Evolutionary conservation across 2,329 filamentous ascomycete species (phyloP).

Genomic region (Xylaria sp.): DNA sequence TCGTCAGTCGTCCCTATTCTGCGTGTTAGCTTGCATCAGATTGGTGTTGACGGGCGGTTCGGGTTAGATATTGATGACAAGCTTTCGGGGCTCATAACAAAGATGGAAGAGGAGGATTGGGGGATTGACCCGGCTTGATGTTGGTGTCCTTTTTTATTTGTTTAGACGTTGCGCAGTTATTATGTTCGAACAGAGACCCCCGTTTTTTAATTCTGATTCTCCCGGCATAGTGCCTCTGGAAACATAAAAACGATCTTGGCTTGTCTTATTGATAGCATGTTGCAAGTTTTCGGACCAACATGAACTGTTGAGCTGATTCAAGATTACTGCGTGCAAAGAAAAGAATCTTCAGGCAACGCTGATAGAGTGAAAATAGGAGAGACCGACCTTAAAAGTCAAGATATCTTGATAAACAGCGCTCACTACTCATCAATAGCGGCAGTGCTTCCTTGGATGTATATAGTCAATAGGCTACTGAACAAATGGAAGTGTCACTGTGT

Average conservation of each 20-base stretch:
- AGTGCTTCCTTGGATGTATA: not conserved
- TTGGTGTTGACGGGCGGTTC: too few relatives aligned
- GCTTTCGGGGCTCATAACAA: too few relatives aligned
- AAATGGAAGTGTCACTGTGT: not conserved
- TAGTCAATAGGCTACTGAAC: not conserved
- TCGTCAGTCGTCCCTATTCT: too few relatives aligned
- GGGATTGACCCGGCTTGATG: too few relatives aligned
- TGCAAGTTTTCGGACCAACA: not conserved
- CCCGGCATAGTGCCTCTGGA: not conserved
- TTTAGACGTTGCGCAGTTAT: too few relatives aligned
- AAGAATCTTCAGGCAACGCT: too few relatives aligned
- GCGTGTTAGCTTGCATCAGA: too few relatives aligned
- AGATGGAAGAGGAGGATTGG: too few relatives aligned
- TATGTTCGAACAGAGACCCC: too few relatives aligned
- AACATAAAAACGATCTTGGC: not conserved
- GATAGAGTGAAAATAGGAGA: not conserved
- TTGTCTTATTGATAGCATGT: not conserved
- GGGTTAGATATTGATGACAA: too few relatives aligned
- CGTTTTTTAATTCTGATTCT: too few relatives aligned
- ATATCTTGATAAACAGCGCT: not conserved
- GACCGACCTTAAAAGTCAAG: not conserved
- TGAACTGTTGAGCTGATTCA: not conserved
- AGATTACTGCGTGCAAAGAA: not conserved
- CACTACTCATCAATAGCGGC: not conserved
- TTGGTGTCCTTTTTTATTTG: too few relatives aligned